Percentiles rank a stretch among this genome's conserved stretches.
Conservation (phyloP, 2,329 filamentous ascomycete species). For the Neonectria neomacrospora region DNA sequence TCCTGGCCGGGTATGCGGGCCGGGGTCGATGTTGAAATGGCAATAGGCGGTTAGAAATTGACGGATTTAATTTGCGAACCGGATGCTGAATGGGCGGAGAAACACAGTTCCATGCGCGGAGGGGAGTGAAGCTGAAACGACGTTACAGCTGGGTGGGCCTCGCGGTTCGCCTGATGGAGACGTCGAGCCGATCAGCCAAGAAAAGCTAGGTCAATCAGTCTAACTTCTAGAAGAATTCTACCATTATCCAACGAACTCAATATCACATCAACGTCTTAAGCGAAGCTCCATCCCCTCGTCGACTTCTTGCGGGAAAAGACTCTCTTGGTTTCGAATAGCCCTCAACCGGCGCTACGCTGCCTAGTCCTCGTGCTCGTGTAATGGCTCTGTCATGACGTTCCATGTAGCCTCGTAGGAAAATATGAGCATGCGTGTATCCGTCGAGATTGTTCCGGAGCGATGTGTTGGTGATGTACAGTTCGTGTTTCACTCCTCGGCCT, state of each 20-base stretch:
- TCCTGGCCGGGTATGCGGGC: constrained; percentile 12
- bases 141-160: constrained; percentile 25
- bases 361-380: too few species aligned
- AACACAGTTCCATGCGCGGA: constrained; percentile 20
- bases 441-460: too few species aligned
- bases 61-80: constrained; percentile 12
- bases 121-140: constrained; percentile 23
- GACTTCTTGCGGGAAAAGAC: neutral
- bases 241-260: neutral
- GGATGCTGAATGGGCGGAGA: constrained; percentile 23
- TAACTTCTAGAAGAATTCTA: neutral
- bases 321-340: too few species aligned
- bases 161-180: neutral
- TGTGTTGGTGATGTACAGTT: too few species aligned
- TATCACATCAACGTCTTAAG: neutral
- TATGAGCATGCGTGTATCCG: too few species aligned
- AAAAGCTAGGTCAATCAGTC: neutral
- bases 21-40: neutral
- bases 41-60: constrained; percentile 11
- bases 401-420: too few species aligned
- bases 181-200: neutral
- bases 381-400: too few species aligned
- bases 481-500: too few species aligned
- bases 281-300: neutral
- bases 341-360: too few species aligned